Evolutionary conservation across 352 stramenopile species (phyloP).

Genomic region (Aphanomyces stellatus): DNA sequence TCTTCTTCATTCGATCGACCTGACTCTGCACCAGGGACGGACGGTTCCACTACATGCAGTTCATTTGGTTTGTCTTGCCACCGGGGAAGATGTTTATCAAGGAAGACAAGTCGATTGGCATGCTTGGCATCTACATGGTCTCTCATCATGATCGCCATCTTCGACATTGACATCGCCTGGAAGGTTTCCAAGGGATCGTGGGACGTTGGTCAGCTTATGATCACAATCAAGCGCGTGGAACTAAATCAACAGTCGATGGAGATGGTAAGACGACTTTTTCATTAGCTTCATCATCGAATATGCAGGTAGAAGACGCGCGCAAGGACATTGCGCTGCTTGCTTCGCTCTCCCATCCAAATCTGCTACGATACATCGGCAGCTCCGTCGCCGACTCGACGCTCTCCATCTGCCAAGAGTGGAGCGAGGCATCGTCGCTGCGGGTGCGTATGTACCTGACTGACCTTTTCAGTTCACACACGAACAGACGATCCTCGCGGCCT

Average conservation of each 20-base stretch:
- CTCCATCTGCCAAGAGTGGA: conserved; percentile 11
- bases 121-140: conserved; percentile 9
- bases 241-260: conserved; percentile 2
- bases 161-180: no score
- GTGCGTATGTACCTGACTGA: no score
- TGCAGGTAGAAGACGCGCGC: not conserved
- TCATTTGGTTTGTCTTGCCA: conserved; percentile 9
- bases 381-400: not conserved
- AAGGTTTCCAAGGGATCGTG: conserved; percentile 8
- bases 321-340: not conserved
- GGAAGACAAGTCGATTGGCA: conserved; percentile 5
- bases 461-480: no score
- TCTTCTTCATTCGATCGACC: no score
- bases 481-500: conserved; percentile 49
- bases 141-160: not conserved
- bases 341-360: not conserved
- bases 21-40: no score
- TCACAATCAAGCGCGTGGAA: conserved; percentile 15
- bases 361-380: conserved; percentile 11
- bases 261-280: not conserved
- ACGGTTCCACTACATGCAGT: conserved; percentile 11
- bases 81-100: conserved; percentile 1
- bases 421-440: not conserved
- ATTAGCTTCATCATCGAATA: not conserved
- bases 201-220: not conserved